Percentiles rank a stretch among this genome's conserved stretches.
Conservation (phyloP, 1,139 yeast genomes). For the Taphrina sp. region DNA sequence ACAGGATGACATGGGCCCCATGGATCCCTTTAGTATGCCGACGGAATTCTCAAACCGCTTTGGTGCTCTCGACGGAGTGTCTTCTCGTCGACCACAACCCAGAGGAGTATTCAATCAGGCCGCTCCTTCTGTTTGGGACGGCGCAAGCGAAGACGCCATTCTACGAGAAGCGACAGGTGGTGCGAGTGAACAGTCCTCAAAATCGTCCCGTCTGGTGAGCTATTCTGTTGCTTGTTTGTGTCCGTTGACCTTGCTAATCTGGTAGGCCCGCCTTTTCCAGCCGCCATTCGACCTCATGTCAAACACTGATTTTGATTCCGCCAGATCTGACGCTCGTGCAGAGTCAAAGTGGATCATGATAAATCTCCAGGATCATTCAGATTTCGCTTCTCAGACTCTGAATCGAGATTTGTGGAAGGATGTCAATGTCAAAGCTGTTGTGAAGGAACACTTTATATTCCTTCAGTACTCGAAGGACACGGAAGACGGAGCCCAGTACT, state of each 20-base stretch:
- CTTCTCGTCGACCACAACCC: constrained; percentile 10
- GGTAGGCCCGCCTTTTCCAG: constrained; percentile 76
- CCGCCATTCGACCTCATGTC: constrained; percentile 92
- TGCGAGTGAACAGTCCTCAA: constrained; percentile 34
- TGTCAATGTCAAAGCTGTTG: constrained; percentile 59
- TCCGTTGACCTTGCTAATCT: constrained; percentile 50
- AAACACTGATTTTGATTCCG: constrained; percentile 62
- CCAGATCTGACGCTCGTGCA: constrained; percentile 63
- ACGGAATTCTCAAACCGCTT: constrained; percentile 6
- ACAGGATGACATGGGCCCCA: constrained; percentile 46
- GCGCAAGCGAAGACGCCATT: constrained; percentile 39
- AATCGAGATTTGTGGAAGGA: constrained; percentile 94
- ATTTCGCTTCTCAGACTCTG: constrained; percentile 82
- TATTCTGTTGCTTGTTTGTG: not conserved
- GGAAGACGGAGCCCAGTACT: constrained; percentile 66
- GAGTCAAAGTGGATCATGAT: constrained; percentile 77
- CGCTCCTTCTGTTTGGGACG: constrained; percentile 37
- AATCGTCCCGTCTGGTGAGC: constrained; percentile 35
- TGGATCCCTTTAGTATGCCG: constrained; percentile 3
- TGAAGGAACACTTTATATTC: constrained; percentile 69
- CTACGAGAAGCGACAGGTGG: constrained; percentile 36
- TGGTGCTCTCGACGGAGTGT: constrained; percentile 8
- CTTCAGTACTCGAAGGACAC: constrained; percentile 72
- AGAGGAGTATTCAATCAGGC: constrained; percentile 36
- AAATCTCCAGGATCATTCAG: constrained; percentile 80